Conservation (phyloP, 2,329 filamentous ascomycete genomes). For the Plenodomus tracheiphilus region DNA sequence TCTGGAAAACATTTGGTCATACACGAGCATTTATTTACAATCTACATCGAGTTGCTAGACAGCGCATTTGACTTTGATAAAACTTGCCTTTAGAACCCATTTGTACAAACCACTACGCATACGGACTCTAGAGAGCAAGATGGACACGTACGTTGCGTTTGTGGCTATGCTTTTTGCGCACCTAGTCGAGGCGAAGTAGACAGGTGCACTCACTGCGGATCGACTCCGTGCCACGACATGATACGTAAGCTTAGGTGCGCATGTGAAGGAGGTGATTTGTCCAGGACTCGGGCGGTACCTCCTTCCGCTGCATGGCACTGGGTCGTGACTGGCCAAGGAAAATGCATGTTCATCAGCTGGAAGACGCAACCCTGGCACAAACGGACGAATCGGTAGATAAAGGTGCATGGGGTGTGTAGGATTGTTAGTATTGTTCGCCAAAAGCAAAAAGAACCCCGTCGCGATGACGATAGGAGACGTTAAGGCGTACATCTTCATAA, state of each 20-base stretch:
- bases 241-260: neutral
- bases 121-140: neutral
- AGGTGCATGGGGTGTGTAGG: neutral
- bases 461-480: no score
- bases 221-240: neutral
- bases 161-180: slow-evolving; percentile 9
- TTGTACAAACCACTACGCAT: no score
- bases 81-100: no score
- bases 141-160: slow-evolving; percentile 2
- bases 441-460: neutral
- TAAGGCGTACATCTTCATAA: no score
- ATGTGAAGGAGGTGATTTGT: neutral
- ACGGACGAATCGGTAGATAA: neutral
- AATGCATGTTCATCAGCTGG: neutral
- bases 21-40: neutral
- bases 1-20: slow-evolving; percentile 17
- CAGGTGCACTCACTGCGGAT: neutral
- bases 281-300: neutral
- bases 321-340: neutral
- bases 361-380: neutral
- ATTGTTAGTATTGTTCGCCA: neutral
- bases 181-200: neutral
- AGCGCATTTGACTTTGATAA: no score
- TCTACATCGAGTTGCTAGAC: neutral
- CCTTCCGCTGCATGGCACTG: neutral